A percentile compares a stretch with the other conserved stretches of the same genome.
These are phyloP conservation scores for Kregervanrija fluxuum DNA, from an alignment of 805 yeast genomes.

Conservation along the genomic window DNA sequence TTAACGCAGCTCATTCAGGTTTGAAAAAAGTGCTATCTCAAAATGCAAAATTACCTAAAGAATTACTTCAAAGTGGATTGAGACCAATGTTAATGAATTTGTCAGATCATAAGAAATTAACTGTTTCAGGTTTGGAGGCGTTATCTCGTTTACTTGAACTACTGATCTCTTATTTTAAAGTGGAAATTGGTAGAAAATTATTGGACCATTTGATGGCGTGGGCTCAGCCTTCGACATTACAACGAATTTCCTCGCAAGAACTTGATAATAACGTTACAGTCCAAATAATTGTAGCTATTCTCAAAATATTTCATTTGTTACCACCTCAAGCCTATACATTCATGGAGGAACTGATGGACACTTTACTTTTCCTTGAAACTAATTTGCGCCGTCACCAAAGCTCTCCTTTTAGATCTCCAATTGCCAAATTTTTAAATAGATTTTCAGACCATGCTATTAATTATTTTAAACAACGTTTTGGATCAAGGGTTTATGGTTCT, in stretches of 20 bases:
- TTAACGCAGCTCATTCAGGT: constrained; percentile 90
- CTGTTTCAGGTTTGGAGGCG: constrained; percentile 87
- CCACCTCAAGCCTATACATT: constrained; percentile 92
- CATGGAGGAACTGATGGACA: constrained; percentile 76
- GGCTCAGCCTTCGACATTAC: constrained; percentile 79
- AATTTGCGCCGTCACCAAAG: constrained; percentile 75
- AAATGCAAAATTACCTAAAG: constrained; percentile 87
- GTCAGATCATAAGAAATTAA: constrained; percentile 85
- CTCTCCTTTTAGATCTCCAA: constrained; percentile 89
- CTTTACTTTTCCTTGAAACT: constrained; percentile 72
- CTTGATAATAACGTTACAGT: constrained; percentile 75
- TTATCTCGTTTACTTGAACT: constrained; percentile 79
- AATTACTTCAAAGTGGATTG: constrained; percentile 86
- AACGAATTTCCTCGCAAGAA: constrained; percentile 72
- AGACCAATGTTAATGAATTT: constrained; percentile 93
- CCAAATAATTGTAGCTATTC: constrained; percentile 79
- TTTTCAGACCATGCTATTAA: constrained; percentile 70
- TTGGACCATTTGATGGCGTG: constrained; percentile 92
- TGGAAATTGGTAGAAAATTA: constrained; percentile 89
- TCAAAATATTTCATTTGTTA: constrained; percentile 83
- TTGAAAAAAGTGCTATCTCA: constrained; percentile 75
- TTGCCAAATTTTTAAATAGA: constrained; percentile 77
- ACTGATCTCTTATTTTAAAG: constrained; percentile 87
- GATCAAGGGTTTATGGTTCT: constrained; percentile 56
- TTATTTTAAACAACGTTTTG: constrained; percentile 61